These are phyloP conservation scores for Starmera stellimalicola DNA, from an alignment of 1,139 yeast species.

Conservation along the genomic window DNA sequence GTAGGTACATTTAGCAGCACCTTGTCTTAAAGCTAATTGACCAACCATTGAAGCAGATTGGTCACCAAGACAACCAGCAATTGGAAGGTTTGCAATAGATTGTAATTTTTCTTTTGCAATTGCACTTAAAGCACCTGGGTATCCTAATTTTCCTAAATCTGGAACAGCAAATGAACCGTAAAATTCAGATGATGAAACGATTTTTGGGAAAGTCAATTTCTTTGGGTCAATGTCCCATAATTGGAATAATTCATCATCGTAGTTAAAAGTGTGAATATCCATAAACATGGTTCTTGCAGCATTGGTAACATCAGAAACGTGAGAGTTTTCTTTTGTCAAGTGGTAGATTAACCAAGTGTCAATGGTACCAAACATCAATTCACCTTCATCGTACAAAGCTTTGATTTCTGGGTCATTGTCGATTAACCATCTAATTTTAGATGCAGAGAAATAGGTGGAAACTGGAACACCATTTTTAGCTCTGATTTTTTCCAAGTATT, in stretches of 20 bases:
- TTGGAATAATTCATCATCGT: conserved; percentile 65
- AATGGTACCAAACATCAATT: conserved; percentile 85
- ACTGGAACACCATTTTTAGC: conserved; percentile 72
- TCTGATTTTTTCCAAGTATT: conserved; percentile 48
- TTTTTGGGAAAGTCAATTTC: conserved; percentile 66
- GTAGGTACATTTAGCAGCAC: conserved; percentile 92
- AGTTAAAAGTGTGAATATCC: conserved; percentile 69
- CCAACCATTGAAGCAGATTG: conserved; percentile 93
- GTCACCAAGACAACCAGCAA: conserved; percentile 90
- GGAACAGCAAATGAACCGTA: conserved; percentile 69
- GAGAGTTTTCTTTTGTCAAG: conserved; percentile 62
- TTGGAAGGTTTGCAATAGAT: conserved; percentile 48
- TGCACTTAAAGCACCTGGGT: conserved; percentile 40
- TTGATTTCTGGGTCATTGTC: conserved; percentile 68
- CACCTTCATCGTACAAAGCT: conserved; percentile 61
- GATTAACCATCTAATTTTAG: conserved; percentile 82
- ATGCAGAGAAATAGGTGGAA: conserved; percentile 86
- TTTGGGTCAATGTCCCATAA: conserved; percentile 74
- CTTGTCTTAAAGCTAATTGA: conserved; percentile 74
- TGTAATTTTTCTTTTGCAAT: conserved; percentile 32
- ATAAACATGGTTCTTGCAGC: conserved; percentile 89
- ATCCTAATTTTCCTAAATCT: conserved; percentile 39
- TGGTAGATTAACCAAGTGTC: conserved; percentile 92
- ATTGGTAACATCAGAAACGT: conserved; percentile 82
- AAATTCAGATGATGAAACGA: conserved; percentile 69